Evolutionary conservation across 2,329 filamentous ascomycete species (phyloP).

Genomic region (Bipolaris bicolor): DNA sequence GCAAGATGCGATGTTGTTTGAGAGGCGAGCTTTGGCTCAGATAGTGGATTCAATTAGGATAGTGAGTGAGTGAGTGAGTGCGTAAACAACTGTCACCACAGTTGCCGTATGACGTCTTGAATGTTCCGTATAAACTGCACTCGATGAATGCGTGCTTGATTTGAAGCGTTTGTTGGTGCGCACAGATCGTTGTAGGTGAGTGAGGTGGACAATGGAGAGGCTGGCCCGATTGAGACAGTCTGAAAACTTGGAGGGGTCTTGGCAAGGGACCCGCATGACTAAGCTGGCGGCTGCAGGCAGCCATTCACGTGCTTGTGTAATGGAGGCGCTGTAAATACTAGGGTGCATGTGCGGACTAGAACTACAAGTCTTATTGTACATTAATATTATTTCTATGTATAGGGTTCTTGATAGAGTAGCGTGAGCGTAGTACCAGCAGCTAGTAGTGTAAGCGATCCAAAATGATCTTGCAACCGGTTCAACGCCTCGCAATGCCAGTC

Average conservation of each 20-base stretch:
- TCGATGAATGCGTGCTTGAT: slow-evolving; percentile 23
- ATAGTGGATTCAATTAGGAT: slow-evolving; percentile 31
- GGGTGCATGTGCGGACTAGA: neutral
- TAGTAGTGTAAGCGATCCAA: slow-evolving; percentile 3
- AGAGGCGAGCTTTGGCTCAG: slow-evolving; percentile 28
- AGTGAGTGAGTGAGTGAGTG: slow-evolving; percentile 14
- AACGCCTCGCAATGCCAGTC: slow-evolving; percentile 19
- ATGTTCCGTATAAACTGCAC: slow-evolving; percentile 18
- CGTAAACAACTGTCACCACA: slow-evolving; percentile 24
- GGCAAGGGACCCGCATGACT: slow-evolving; percentile 6
- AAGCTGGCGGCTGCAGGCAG: slow-evolving; percentile 1
- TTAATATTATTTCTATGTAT: slow-evolving; percentile 17
- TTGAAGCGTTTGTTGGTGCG: slow-evolving; percentile 20
- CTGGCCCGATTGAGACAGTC: slow-evolving; percentile 6
- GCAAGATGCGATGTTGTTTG: slow-evolving; percentile 27
- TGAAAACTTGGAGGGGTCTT: slow-evolving; percentile 17
- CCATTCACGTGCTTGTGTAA: neutral
- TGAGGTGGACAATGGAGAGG: slow-evolving; percentile 14
- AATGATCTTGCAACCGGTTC: slow-evolving; percentile 5
- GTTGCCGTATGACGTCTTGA: slow-evolving; percentile 20
- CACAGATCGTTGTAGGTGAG: slow-evolving; percentile 17
- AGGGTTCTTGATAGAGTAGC: slow-evolving; percentile 2
- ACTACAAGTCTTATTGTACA: neutral
- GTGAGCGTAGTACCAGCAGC: neutral
- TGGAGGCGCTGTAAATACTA: neutral